phyloP scores from a whole-genome alignment of 345 rosid species.

The Camelina laxa region DNA sequence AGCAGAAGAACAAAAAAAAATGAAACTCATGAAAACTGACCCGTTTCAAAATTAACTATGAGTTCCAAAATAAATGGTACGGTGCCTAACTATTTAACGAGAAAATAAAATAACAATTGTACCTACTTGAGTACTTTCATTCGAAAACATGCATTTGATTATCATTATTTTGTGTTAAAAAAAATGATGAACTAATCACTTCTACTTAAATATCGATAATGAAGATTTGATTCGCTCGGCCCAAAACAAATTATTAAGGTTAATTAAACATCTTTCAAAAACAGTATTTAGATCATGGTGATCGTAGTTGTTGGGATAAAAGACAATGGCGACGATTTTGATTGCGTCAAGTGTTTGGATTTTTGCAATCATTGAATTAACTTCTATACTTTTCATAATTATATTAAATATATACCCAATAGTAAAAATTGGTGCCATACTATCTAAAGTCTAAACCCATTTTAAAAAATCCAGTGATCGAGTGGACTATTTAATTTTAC shows the following conservation, averaged over 20 bases:
- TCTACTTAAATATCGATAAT: background rate
- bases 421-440: too few species aligned
- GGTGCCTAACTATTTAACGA: conserved; percentile 30
- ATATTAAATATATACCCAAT: background rate
- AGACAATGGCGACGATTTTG: conserved; percentile 37
- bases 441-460: too few species aligned
- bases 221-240: conserved; percentile 27
- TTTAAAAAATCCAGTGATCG: too few species aligned
- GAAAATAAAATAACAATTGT: conserved; percentile 1
- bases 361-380: conserved; percentile 37
- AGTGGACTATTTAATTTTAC: too few species aligned
- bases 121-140: conserved; percentile 39
- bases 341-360: conserved; percentile 44
- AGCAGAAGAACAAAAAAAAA: background rate
- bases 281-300: conserved; percentile 39
- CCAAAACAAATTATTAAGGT: conserved; percentile 12
- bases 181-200: background rate
- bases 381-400: conserved; percentile 16
- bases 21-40: conserved; percentile 20
- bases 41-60: conserved; percentile 22
- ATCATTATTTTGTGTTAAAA: background rate
- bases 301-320: conserved; percentile 43
- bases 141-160: conserved; percentile 30
- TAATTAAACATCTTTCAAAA: background rate
- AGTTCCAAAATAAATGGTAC: conserved; percentile 21